Evolutionary conservation across 345 rosid species (phyloP).

Genomic region (Punica granatum): DNA sequence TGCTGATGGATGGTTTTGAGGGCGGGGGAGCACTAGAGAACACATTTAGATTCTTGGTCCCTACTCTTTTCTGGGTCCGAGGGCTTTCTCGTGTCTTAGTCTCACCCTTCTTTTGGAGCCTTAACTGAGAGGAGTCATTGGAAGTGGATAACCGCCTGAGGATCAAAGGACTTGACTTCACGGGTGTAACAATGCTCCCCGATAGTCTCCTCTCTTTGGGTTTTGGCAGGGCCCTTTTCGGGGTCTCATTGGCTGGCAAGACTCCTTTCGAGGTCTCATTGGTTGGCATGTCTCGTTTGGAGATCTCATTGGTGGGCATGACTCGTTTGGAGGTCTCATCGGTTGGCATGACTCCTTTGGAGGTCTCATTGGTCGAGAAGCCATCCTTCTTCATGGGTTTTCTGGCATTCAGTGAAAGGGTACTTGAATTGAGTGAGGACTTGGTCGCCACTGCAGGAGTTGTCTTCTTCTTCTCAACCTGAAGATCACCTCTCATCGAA

Average conservation of each 20-base stretch:
- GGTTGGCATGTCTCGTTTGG: background rate
- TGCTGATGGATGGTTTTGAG: background rate
- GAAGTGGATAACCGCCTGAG: conserved; percentile 20
- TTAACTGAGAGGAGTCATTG: conserved; percentile 12
- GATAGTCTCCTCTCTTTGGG: conserved; percentile 27
- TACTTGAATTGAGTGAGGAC: background rate
- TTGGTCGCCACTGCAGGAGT: background rate
- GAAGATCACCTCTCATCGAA: background rate
- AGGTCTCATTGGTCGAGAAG: background rate
- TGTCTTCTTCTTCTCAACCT: background rate
- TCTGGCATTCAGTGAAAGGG: background rate
- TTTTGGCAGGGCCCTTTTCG: conserved; percentile 20
- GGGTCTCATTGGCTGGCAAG: conserved; percentile 20
- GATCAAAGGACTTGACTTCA: conserved; percentile 28
- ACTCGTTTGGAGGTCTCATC: background rate
- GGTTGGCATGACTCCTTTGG: background rate
- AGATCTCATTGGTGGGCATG: conserved; percentile 13
- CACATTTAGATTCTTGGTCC: background rate
- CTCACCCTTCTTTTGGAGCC: background rate
- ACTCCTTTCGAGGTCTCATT: background rate
- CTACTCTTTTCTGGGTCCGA: background rate
- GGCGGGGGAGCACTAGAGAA: background rate
- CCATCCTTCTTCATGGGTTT: background rate
- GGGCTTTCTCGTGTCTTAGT: background rate
- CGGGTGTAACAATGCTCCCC: conserved; percentile 20